phyloP scores from a whole-genome alignment of 192 early-diverging fungal genomes.

The Podila clonocystis region DNA sequence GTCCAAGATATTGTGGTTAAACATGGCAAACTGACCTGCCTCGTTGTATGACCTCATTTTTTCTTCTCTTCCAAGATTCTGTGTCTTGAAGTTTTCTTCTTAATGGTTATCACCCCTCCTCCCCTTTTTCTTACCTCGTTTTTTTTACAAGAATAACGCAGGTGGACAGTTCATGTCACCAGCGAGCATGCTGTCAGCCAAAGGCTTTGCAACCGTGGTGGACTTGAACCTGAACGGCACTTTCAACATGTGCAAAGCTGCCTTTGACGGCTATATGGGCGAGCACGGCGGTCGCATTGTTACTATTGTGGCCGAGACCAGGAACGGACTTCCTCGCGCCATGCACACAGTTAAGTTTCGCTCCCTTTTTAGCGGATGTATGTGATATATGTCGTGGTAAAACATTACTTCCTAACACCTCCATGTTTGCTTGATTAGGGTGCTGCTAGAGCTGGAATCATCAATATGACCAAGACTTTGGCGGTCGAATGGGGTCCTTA shows the following conservation, averaged over 20 bases:
- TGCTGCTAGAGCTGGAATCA: conserved; percentile 19
- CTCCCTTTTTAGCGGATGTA: not conserved
- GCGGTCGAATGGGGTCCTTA: conserved; percentile 33
- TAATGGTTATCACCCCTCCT: not conserved
- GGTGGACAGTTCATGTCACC: conserved; percentile 28
- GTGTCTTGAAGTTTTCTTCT: too few species aligned
- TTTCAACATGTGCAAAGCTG: conserved; percentile 17
- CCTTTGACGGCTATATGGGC: conserved; percentile 27
- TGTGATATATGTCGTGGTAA: too few species aligned
- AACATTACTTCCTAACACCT: not conserved
- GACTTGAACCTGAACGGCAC: conserved; percentile 27
- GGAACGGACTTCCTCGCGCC: conserved; percentile 22
- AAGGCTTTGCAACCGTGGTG: conserved; percentile 13
- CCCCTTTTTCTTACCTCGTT: not conserved
- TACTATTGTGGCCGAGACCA: conserved; percentile 15
- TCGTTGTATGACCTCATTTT: too few species aligned
- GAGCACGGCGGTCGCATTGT: conserved; percentile 32
- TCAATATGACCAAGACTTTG: conserved; percentile 34
- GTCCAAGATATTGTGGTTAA: conserved; percentile 4
- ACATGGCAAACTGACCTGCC: too few species aligned
- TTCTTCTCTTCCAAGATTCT: too few species aligned
- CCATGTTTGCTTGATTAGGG: not conserved
- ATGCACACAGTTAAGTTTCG: conserved; percentile 9
- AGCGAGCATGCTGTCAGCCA: conserved; percentile 8
- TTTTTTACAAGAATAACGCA: conserved; percentile 8